These are phyloP conservation scores for Pleoardoris graminearum DNA, from an alignment of 2,329 filamentous ascomycete genomes.

Conservation along the genomic window DNA sequence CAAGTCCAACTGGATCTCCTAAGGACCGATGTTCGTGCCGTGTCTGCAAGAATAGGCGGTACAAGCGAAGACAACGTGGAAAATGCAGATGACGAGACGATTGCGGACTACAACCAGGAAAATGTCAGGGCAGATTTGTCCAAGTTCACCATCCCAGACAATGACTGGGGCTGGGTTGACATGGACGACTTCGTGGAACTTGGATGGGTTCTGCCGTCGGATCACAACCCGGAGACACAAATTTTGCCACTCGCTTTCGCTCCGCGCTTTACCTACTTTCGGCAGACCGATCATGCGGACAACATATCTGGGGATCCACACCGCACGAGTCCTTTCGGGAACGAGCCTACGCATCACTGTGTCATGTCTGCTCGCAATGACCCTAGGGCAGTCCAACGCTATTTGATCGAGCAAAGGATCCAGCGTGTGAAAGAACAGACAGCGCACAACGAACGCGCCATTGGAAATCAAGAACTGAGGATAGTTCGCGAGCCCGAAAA, in stretches of 20 bases:
- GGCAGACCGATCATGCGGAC: slow-evolving; percentile 89
- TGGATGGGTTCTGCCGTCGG: slow-evolving; percentile 91
- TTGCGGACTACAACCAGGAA: slow-evolving; percentile 59
- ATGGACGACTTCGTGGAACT: slow-evolving; percentile 99
- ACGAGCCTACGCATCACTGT: slow-evolving; percentile 91
- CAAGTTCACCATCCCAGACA: slow-evolving; percentile 91
- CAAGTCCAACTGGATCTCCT: slow-evolving; percentile 91
- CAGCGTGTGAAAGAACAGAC: slow-evolving; percentile 79
- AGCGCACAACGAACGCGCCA: slow-evolving; percentile 68
- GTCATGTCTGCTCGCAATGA: slow-evolving; percentile 79
- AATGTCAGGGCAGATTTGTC: slow-evolving; percentile 66
- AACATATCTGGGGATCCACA: slow-evolving; percentile 78
- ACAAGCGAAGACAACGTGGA: slow-evolving; percentile 77
- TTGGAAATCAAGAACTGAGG: slow-evolving; percentile 74
- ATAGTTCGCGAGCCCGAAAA: slow-evolving; percentile 59
- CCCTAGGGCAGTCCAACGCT: slow-evolving; percentile 82
- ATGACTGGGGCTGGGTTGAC: slow-evolving; percentile 95
- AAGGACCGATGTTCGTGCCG: slow-evolving; percentile 86
- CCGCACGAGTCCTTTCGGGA: slow-evolving; percentile 84
- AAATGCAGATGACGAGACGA: slow-evolving; percentile 63
- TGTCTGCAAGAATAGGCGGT: slow-evolving; percentile 86
- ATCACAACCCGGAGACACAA: slow-evolving; percentile 88
- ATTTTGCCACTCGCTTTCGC: slow-evolving; percentile 91
- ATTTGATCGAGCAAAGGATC: slow-evolving; percentile 80
- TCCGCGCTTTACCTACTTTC: slow-evolving; percentile 95